Base-by-base conservation (phyloP, 2,329 filamentous ascomycete species). In the Hypomyces rosellus region DNA sequence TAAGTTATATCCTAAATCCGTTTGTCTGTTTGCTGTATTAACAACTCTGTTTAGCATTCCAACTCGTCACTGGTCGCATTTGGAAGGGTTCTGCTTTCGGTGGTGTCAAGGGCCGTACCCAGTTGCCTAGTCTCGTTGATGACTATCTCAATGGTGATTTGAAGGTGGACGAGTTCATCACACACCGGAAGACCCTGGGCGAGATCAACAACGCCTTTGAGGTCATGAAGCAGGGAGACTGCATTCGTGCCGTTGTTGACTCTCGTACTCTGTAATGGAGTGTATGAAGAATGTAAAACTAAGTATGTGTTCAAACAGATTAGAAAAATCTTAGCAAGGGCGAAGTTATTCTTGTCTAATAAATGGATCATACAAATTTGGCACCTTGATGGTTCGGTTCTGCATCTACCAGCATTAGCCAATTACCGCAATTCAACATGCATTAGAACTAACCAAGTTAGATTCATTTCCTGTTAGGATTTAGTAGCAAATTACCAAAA, bases 81-180 rank as follows among this genome's bases (percentile, higher is more conserved):
- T 99, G 93, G 93, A 95, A 88, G 75, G 93, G 93, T 49, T 97
- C 92, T 67, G 93, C 93, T 15, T 99, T 99, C 65, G 93, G 93
- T 60, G 93, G 93, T 62, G 91, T 99, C 79, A 99, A 97, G 80
- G 93, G 93, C 61, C 91, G 93, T 65, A 85, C 88, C 34, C 93
- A 99, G 75, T 82, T 99, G 58, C 86, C 88, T 44, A 84, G 80
- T 52, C 84, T 99, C 38, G 90, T 99, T 20, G 75, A 83, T 59
- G 92, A 97, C 72, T 99, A 99, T 74, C 78, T 95, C 69, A 80
- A 80, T 48, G 91, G 91, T 61, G 81, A 86, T 66, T 85, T 99
- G 66, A 97, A 96, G 84, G 93, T 97, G 42, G 92, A 97, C 68
- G 93, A 99, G 76, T 97, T 97, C 77, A 97, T 99, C 74, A 99